Base-by-base conservation (phyloP, 73 alveolate genomes). In the Paramecium sonneborni region DNA sequence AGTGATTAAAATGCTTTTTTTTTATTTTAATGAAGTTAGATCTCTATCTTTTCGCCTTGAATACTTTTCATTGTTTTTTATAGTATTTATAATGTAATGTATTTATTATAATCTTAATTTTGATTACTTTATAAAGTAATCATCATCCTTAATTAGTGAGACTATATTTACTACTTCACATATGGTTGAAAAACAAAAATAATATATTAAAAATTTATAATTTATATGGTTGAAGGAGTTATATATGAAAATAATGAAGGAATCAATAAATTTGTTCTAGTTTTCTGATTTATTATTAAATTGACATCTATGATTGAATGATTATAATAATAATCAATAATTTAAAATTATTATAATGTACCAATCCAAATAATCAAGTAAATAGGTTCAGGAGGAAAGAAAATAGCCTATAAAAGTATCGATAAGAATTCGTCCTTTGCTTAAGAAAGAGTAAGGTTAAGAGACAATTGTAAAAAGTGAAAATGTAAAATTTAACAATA, bases 391-490 rank as follows among this genome's bases (percentile, higher is more conserved):
- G 20, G 48, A 62, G 24, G 48, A 62, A 4, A 62, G 24, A 26
- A 62, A 62, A 62, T 32, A 23, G 11, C 24, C 84, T 12, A 76
- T 86, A 11, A 86, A 86, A 24, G 93, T 86, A 15, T 86, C 58
- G 8, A 62, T 86, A n/a, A 57, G 93, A 58, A 38, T 76, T 23
- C 62, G 93, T 4, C 93, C 93, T 7, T 23, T 86, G 23, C 38
- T 86, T 8, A 35, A 57, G 20, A 57, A 41, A 18, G 93, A 86
- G 55, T 24, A 26, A 32, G 76, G 88, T 57, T 58, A 86, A 28
- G 93, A 86, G 35, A 86, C 52, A 32, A 62, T 76, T 12, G 67
- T 86, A 26, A 21, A 57, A 67, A 58, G 68, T 20, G 85, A 41
- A 37, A 86, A 86, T 74, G 70, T 62, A 86, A 0, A 8, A 24